Conservation (phyloP, 2,329 filamentous ascomycete genomes). For the Claviceps quebecensis region DNA sequence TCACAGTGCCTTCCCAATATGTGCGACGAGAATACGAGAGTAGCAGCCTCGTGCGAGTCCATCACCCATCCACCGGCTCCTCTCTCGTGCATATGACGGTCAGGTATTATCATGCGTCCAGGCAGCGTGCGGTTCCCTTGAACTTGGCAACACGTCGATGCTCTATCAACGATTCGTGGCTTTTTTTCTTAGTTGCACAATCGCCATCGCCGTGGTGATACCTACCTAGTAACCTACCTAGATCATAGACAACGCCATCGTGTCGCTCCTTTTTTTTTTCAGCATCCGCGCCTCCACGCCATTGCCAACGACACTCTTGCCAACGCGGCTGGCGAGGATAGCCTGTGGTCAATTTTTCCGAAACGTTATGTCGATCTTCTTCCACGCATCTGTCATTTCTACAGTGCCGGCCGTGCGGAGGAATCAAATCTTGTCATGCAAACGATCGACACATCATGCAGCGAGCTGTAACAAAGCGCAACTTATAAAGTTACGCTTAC, state of each 20-base stretch:
- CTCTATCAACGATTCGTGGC: not conserved
- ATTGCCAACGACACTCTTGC: too few relatives aligned
- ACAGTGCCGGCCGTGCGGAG: too few relatives aligned
- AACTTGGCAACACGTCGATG: not conserved
- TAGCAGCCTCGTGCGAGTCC: not conserved
- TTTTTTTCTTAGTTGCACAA: not conserved
- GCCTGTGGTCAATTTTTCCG: too few relatives aligned
- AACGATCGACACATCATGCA: too few relatives aligned
- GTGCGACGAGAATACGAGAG: conserved; percentile 4
- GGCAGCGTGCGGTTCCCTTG: not conserved
- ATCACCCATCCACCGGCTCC: not conserved
- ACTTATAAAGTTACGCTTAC: too few relatives aligned
- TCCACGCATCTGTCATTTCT: too few relatives aligned
- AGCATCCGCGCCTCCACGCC: not conserved
- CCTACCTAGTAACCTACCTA: too few relatives aligned
- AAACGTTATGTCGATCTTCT: too few relatives aligned
- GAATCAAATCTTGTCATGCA: too few relatives aligned
- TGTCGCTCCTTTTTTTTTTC: not conserved
- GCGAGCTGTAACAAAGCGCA: too few relatives aligned
- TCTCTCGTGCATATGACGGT: not conserved
- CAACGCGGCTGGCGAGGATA: too few relatives aligned
- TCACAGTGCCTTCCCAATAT: conserved; percentile 1
- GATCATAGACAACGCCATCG: not conserved
- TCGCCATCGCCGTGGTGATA: not conserved
- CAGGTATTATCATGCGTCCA: not conserved